These are phyloP conservation scores for Silene coronaria DNA, from an alignment of 179 eudicot genomes.

Conservation along the genomic window DNA sequence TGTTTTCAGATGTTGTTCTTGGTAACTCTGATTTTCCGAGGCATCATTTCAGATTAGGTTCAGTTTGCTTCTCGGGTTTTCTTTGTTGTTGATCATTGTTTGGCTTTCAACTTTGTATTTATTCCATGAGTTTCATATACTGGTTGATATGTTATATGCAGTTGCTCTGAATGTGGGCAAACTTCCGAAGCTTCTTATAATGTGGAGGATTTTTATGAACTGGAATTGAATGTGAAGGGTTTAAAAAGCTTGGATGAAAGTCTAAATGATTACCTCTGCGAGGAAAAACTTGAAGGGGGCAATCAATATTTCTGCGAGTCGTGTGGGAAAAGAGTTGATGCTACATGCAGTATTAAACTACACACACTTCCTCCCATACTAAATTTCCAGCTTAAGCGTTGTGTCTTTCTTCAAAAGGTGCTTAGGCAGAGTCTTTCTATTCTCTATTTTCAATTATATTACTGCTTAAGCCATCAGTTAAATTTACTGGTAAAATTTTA, in stretches of 20 bases:
- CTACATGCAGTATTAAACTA: conserved; percentile 83
- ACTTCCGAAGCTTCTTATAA: conserved; percentile 87
- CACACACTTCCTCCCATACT: conserved; percentile 79
- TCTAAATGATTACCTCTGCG: conserved; percentile 74
- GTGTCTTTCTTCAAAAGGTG: conserved; percentile 93
- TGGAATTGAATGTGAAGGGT: conserved; percentile 87
- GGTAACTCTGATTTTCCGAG: neutral
- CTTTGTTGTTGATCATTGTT: neutral
- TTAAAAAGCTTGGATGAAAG: conserved; percentile 79
- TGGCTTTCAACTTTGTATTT: neutral
- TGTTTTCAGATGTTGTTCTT: neutral
- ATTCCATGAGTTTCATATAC: neutral
- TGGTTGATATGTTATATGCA: conserved; percentile 23
- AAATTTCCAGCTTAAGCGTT: conserved; percentile 96
- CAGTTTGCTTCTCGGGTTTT: conserved; percentile 15
- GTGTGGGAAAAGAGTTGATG: conserved; percentile 79
- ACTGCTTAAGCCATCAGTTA: neutral
- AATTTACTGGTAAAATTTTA: neutral
- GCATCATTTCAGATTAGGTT: conserved; percentile 1
- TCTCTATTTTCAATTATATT: neutral
- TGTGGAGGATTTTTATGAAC: conserved; percentile 86
- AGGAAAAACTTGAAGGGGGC: conserved; percentile 90
- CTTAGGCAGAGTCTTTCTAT: neutral
- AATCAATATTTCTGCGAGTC: conserved; percentile 83
- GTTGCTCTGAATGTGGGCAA: conserved; percentile 89